phyloP scores from a whole-genome alignment of 2,329 filamentous ascomycete genomes.

The Ascochyta viciae-villosae region DNA sequence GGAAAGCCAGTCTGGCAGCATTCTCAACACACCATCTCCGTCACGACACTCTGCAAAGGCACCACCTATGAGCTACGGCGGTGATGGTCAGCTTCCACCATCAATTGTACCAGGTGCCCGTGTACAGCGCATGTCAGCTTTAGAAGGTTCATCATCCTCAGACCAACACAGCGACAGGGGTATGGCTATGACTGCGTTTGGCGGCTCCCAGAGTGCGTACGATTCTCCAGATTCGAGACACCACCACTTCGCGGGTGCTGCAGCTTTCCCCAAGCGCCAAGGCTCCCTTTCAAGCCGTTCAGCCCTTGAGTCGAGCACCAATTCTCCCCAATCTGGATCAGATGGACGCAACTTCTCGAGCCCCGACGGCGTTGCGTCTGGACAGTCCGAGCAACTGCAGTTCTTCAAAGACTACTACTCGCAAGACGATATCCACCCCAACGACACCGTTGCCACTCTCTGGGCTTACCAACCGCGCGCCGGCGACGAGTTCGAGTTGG shows the following conservation, averaged over 20 bases:
- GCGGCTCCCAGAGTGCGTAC: slow-evolving; percentile 38
- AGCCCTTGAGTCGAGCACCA: slow-evolving; percentile 70
- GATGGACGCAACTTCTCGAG: slow-evolving; percentile 76
- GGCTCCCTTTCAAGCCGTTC: slow-evolving; percentile 92
- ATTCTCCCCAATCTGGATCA: slow-evolving; percentile 69
- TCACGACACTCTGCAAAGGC: slow-evolving; percentile 43
- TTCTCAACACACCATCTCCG: slow-evolving; percentile 90
- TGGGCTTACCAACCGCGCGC: slow-evolving; percentile 98
- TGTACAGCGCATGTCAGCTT: slow-evolving; percentile 92
- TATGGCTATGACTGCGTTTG: slow-evolving; percentile 31
- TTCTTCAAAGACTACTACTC: slow-evolving; percentile 99
- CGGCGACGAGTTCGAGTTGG: slow-evolving; percentile 88
- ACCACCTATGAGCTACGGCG: slow-evolving; percentile 52
- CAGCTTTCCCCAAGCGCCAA: slow-evolving; percentile 68
- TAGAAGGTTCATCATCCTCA: slow-evolving; percentile 74
- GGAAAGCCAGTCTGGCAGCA: slow-evolving; percentile 70
- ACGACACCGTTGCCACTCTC: slow-evolving; percentile 86
- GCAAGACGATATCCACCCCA: slow-evolving; percentile 91
- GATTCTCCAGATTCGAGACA: slow-evolving; percentile 74
- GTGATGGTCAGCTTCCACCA: slow-evolving; percentile 47
- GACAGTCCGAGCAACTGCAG: slow-evolving; percentile 92
- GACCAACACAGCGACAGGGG: slow-evolving; percentile 52
- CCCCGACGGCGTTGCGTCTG: slow-evolving; percentile 80
- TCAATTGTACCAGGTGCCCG: slow-evolving; percentile 79
- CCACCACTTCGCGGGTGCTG: slow-evolving; percentile 47